Evolutionary conservation across 139 green algal genomes (phyloP), one percentile per base, ranked within the genome.

Genomic region (Chlorella ohadii): DNA sequence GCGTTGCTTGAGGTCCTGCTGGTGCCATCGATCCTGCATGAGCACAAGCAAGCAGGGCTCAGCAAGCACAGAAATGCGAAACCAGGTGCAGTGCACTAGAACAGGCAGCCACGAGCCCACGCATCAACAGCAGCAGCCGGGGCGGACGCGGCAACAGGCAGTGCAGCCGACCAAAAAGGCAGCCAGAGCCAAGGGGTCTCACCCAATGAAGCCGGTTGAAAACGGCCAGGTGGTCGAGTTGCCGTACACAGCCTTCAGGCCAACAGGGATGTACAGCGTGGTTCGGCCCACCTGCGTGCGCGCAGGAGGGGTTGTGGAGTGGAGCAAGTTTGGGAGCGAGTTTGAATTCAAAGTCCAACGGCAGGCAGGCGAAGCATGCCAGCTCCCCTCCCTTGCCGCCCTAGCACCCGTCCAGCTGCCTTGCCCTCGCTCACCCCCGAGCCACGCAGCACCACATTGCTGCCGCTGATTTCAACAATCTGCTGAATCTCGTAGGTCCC

Each of bases 371-470:
- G 27, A 17, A 34, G 22, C 61, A 34, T 51, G n/a, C n/a, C n/a
- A n/a, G n/a, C n/a, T 9, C 44, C 44, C 9, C 44, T 9, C 44
- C 7, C 44, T 9, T 51, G 44, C 44, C 9, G 6, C 44, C 44
- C 9, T 9, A 51, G 6, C 7, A 6, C 6, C 44, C 6, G 44
- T 9, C 44, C 6, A 9, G 44, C 44, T 6, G 44, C 44, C 9
- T n/a, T 66, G 59, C 34, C 67, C 16, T 22, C 6, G 19, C 70
- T 77, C 70, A 77, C 70, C 41, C 70, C 70, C 12, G 39, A 44
- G 11, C 70, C 70, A 3, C 70, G 70, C 9, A 77, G 70, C 70
- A 27, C 27, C 70, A 77, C 70, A 3, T 77, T 59, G 70, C 70
- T 77, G 70, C 13, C n/a, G 70, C 27, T 27, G 27, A 77, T 77